Conservation (phyloP, 768 basidiomycete genomes). For the Lentinula detonsa region DNA sequence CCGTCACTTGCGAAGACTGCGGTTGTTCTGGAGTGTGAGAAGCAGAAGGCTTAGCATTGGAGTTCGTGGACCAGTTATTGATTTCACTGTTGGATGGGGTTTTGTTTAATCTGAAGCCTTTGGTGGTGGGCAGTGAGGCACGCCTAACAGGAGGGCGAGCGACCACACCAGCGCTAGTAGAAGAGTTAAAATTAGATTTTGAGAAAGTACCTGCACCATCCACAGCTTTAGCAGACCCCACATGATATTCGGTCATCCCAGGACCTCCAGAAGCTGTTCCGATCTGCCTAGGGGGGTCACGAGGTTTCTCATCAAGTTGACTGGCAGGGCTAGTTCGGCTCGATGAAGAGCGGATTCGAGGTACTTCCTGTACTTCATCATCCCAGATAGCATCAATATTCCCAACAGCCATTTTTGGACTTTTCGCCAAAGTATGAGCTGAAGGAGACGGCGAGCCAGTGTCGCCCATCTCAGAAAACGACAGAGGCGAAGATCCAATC, state of each 20-base stretch:
- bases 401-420: neutral
- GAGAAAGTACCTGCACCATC: neutral
- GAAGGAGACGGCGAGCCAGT: neutral
- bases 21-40: neutral
- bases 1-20: neutral
- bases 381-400: neutral
- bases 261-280: neutral
- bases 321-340: neutral
- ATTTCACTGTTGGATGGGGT: neutral
- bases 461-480: neutral
- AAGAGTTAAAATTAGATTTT: neutral
- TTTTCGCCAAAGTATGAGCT: neutral
- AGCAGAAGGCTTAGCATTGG: neutral
- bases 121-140: neutral
- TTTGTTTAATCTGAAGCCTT: neutral
- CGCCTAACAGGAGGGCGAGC: neutral
- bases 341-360: neutral
- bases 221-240: neutral
- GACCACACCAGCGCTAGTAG: neutral
- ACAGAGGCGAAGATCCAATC: neutral
- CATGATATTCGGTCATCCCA: neutral
- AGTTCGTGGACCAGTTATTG: too few species aligned
- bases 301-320: neutral
- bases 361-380: neutral
- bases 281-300: neutral